phyloP scores from a whole-genome alignment of 192 early-diverging fungal genomes.

The Endogone sp. region DNA sequence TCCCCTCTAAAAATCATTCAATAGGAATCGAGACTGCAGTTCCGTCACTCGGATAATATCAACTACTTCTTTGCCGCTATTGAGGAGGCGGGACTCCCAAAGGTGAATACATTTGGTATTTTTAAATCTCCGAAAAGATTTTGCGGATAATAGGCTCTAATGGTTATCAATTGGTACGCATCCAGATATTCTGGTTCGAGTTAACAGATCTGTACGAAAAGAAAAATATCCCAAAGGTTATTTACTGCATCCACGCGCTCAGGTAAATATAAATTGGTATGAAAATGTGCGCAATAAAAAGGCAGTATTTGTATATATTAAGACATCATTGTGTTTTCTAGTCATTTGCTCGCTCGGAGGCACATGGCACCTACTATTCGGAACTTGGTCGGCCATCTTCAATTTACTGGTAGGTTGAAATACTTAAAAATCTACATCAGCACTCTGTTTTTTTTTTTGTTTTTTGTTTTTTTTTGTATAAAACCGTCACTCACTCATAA shows the following conservation, averaged over 20 bases:
- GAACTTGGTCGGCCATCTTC: constrained; percentile 87
- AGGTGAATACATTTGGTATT: constrained; percentile 37
- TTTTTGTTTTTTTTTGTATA: constrained; percentile 10
- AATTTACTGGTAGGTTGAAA: constrained; percentile 84
- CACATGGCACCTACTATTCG: constrained; percentile 86
- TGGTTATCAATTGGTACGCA: constrained; percentile 4
- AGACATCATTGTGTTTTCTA: constrained; percentile 20
- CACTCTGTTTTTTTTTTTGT: constrained; percentile 1
- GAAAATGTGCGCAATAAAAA: neutral
- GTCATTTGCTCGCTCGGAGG: constrained; percentile 85
- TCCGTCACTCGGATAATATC: constrained; percentile 96
- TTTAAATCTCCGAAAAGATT: too few species aligned
- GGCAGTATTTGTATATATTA: neutral
- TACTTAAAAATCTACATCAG: too few species aligned
- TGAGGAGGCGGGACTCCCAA: constrained; percentile 74
- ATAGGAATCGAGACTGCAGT: constrained; percentile 80
- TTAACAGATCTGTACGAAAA: constrained; percentile 97
- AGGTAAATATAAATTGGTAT: constrained; percentile 42
- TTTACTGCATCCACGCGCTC: constrained; percentile 96
- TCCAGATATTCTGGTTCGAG: constrained; percentile 92
- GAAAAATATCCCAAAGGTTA: constrained; percentile 99
- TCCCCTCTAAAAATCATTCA: too few species aligned
- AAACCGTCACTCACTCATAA: constrained; percentile 3
- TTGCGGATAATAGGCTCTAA: neutral
- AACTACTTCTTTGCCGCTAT: constrained; percentile 88